Evolutionary conservation across 2,329 filamentous ascomycete genomes (phyloP).

Genomic region (Magnaporthiopsis poae): DNA sequence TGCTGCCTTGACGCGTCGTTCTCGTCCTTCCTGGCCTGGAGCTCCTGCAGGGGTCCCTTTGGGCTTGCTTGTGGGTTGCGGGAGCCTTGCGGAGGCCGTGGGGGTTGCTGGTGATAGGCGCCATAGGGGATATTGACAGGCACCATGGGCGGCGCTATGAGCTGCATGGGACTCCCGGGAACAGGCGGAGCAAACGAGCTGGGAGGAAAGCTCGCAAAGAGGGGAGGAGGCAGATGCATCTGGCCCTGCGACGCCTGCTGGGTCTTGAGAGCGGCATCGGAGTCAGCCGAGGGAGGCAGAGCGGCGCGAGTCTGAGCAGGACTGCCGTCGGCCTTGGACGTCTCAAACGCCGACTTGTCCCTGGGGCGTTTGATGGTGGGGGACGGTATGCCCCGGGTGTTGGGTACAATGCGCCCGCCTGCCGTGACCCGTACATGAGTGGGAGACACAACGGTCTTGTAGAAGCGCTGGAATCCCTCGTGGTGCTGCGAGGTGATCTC

Average conservation of each 20-base stretch:
- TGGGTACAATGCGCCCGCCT: slow-evolving; percentile 57
- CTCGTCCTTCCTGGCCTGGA: slow-evolving; percentile 20
- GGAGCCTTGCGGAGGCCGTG: neutral
- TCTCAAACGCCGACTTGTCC: slow-evolving; percentile 25
- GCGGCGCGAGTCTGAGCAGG: slow-evolving; percentile 9
- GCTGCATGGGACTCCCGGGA: slow-evolving; percentile 2
- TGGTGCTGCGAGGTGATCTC: slow-evolving; percentile 45
- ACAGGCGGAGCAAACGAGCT: slow-evolving; percentile 12
- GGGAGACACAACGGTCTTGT: slow-evolving; percentile 57
- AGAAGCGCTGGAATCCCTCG: slow-evolving; percentile 59
- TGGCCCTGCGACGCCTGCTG: slow-evolving; percentile 6
- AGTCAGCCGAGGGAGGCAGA: slow-evolving; percentile 7
- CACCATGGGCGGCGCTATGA: slow-evolving; percentile 24
- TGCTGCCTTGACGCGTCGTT: slow-evolving; percentile 20
- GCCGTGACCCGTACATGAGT: slow-evolving; percentile 59
- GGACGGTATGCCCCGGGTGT: slow-evolving; percentile 45
- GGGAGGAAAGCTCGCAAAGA: slow-evolving; percentile 19
- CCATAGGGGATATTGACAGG: slow-evolving; percentile 17
- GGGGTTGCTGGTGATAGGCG: slow-evolving; percentile 10
- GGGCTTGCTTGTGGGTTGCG: slow-evolving; percentile 7
- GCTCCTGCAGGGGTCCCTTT: slow-evolving; percentile 18
- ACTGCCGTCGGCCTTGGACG: slow-evolving; percentile 14
- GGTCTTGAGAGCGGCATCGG: slow-evolving; percentile 1
- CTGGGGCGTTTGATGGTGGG: slow-evolving; percentile 41
- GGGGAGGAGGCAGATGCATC: slow-evolving; percentile 20